A percentile compares a stretch with the other conserved stretches of the same genome.
phyloP scores from a whole-genome alignment of 768 basidiomycete genomes.

The Kwoniella shandongensis region DNA sequence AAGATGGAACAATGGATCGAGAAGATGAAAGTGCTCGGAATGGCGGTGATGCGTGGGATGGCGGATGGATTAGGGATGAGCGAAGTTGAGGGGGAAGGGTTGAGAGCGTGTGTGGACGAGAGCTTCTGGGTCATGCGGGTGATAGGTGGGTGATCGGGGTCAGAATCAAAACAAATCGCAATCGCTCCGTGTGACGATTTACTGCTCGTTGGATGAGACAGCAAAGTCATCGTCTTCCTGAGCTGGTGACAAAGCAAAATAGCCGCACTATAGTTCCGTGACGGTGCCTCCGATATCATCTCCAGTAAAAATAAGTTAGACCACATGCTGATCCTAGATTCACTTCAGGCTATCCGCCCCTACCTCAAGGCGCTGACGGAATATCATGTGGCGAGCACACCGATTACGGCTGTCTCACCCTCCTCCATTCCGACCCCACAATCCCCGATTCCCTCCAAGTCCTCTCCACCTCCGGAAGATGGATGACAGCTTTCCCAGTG shows the following conservation, averaged over 20 bases:
- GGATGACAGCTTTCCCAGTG: slow-evolving; percentile 83
- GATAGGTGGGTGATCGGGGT: slow-evolving; percentile 60
- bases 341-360: slow-evolving; percentile 68
- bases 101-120: slow-evolving; percentile 72
- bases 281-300: neutral
- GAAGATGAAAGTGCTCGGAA: slow-evolving; percentile 80
- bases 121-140: slow-evolving; percentile 88
- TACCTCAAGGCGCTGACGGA: slow-evolving; percentile 75
- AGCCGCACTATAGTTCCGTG: no score
- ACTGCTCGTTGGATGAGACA: no score
- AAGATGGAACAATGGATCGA: slow-evolving; percentile 73
- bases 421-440: slow-evolving; percentile 80
- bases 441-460: slow-evolving; percentile 81
- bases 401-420: slow-evolving; percentile 90
- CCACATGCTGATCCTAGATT: no score
- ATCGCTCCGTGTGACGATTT: no score
- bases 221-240: no score
- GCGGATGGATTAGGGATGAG: slow-evolving; percentile 74
- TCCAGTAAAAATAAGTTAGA: no score
- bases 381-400: slow-evolving; percentile 89
- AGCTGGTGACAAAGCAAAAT: no score
- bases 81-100: slow-evolving; percentile 65
- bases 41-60: slow-evolving; percentile 87
- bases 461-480: slow-evolving; percentile 57
- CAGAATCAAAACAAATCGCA: no score